Evolutionary conservation across 2,329 filamentous ascomycete species (phyloP), one percentile per base, ranked within the genome.

Genomic region (Trichoderma sp.): DNA sequence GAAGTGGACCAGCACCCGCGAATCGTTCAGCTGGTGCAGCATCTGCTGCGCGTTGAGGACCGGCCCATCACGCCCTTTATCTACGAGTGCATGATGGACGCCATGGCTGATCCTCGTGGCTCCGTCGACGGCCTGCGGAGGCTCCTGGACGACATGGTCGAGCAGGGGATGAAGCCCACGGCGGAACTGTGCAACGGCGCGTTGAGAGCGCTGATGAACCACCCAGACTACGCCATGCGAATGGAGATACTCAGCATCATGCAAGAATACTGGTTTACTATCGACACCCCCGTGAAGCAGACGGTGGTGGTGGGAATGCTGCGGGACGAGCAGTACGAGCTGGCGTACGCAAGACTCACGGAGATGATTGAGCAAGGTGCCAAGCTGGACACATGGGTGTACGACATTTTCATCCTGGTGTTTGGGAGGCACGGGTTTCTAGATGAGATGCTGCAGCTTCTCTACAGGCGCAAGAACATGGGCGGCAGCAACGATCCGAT

Each of bases 181-280:
- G 82, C 83, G 0, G 81, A 82, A 3, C 83, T 90, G 2, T 94
- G 91, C 71, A 88, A 93, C 75, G 86, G 86, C 67, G 86, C 89
- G 2, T 78, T 97, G 21, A 68, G 90, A 81, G 89, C 85, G 5
- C 81, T 97, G 26, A 86, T 91, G 0, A 85, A 95, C 9, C 95
- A 98, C 74, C 92, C 94, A 0, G 91, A 98, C 76, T 94, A 96
- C 71, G 70, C 92, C 6, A 79, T 95, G 26, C 88, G 93, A 43
- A 84, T 85, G 61, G 82, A 88, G 43, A 82, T 97, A 3, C 79
- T 97, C 45, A 79, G 85, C 63, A 88, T 89, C 64, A 92, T 95
- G 90, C 86, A 86, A 71, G 82, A 86, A 64, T 83, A 86, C 68
- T 96, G 92, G 90, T 74, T 75, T 55, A 67, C 71, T 2, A 68